A percentile compares a stretch with the other conserved stretches of the same genome.
These are phyloP conservation scores for Rhizopus arrhizus DNA, from an alignment of 371 early-diverging fungal species.

Conservation along the genomic window DNA sequence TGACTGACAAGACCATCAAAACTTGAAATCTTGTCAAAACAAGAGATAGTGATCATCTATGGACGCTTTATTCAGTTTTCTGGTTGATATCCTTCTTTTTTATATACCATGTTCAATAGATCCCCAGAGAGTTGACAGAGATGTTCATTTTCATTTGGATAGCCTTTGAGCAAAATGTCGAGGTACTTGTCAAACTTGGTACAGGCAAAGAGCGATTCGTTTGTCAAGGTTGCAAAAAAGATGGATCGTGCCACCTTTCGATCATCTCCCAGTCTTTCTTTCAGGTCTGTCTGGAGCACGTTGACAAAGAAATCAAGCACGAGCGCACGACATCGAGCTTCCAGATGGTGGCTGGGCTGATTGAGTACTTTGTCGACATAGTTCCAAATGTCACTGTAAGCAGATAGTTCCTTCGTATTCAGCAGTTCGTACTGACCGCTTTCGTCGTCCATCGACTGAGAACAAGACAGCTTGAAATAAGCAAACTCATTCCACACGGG, in stretches of 20 bases:
- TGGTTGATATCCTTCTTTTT: neutral
- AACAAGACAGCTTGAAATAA: slow-evolving; percentile 4
- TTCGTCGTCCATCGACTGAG: slow-evolving; percentile 2
- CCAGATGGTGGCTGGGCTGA: neutral
- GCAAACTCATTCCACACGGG: slow-evolving; percentile 25
- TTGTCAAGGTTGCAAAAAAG: slow-evolving; percentile 14
- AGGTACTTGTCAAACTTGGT: slow-evolving; percentile 18
- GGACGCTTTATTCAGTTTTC: too few relatives aligned
- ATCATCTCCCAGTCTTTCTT: slow-evolving; percentile 11
- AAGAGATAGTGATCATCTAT: slow-evolving; percentile 24
- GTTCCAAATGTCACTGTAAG: slow-evolving; percentile 25
- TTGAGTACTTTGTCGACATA: slow-evolving; percentile 9
- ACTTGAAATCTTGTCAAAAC: slow-evolving; percentile 6
- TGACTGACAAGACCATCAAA: slow-evolving; percentile 10
- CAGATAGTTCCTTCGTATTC: slow-evolving; percentile 9
- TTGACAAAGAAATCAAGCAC: slow-evolving; percentile 25
- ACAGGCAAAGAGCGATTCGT: slow-evolving; percentile 1
- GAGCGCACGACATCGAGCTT: slow-evolving; percentile 10
- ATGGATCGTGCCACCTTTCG: slow-evolving; percentile 9
- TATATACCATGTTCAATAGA: slow-evolving; percentile 22
- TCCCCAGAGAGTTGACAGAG: slow-evolving; percentile 11
- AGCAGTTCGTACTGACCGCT: slow-evolving; percentile 11
- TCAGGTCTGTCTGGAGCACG: slow-evolving; percentile 22
- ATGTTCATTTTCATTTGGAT: slow-evolving; percentile 13
- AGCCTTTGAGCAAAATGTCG: slow-evolving; percentile 9